A percentile compares a stretch with the other conserved stretches of the same genome.
Evolutionary conservation across 1,139 yeast genomes (phyloP).

Genomic region (Sugiyamaella castrensis): DNA sequence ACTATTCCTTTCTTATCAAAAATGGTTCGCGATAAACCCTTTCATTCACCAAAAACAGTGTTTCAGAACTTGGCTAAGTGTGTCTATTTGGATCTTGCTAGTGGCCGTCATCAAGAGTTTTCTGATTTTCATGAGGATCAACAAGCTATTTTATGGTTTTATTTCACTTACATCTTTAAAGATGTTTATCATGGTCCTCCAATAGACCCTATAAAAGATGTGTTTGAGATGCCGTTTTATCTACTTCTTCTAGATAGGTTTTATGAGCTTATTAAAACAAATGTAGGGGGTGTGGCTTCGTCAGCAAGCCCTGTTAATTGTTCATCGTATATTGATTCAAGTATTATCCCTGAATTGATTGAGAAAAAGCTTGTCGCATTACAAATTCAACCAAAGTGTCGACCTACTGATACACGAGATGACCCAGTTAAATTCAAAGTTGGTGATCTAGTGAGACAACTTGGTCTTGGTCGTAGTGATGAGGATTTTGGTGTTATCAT

Average conservation of each 20-base stretch:
- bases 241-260: background rate
- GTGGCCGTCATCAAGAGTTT: background rate
- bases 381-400: background rate
- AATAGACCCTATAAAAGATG: background rate
- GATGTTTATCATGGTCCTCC: background rate
- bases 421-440: conserved; percentile 3
- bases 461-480: background rate
- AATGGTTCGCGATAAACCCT: conserved; percentile 1
- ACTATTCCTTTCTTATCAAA: conserved; percentile 5
- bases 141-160: background rate
- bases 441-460: conserved; percentile 5
- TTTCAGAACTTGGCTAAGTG: conserved; percentile 2
- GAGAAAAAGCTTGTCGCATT: background rate
- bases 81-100: background rate
- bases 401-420: background rate
- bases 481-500: background rate
- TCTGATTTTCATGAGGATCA: background rate
- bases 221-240: background rate
- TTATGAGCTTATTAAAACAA: background rate
- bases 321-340: background rate
- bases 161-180: conserved; percentile 3
- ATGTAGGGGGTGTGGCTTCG: no score
- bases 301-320: background rate
- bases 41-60: background rate
- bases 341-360: background rate